Base-by-base conservation (phyloP, 257 asterid species). In the Rubia yunnanensis region DNA sequence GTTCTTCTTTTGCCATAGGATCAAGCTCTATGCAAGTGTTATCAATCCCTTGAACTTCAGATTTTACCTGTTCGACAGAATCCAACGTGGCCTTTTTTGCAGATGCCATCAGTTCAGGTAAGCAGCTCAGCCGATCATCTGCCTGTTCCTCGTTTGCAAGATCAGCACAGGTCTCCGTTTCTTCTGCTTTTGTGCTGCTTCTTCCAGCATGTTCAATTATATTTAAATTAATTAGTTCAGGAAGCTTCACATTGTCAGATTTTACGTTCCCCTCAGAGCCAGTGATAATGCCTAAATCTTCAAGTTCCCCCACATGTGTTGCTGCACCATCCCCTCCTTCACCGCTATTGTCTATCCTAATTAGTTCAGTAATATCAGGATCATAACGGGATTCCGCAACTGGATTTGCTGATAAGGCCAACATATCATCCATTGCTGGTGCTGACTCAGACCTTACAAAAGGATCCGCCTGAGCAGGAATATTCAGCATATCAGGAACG, bases 91-190 rank as follows among this genome's bases (percentile, higher is more conserved):
- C 95, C 81, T 77, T 84, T 70, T 89, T 82, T 35, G 69, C 82
- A 14, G 95, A 81, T 38, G 87, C 91, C 72, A 85, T 79, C 74
- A 85, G 73, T 79, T 83, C 89, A 10, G 96, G 90, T 79, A 86
- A 79, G 77, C 77, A 86, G 56, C 77, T 83, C 79, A 86, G 61
- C 57, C 63, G 74, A 68, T 73, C 89, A 67, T 83, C 86, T 10
- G 60, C 63, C 34, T 27, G 69, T 72, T 68, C 74, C 70, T 62
- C 76, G 14, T 55, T 67, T 50, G 55, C 76, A 17, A 38, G 41
- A 36, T 44, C 57, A 65, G 62, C 34, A 30, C 72, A 54, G 55
- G 54, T 73, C 46, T 76, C 68, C 39, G 53, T 65, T 60, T 76
- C 81, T 60, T 46, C 75, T 31, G 68, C 76, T 68, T 74, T 79